These are phyloP conservation scores for Farysia itapuensis DNA, from an alignment of 1,284 basidiomycete species.

Conservation along the genomic window DNA sequence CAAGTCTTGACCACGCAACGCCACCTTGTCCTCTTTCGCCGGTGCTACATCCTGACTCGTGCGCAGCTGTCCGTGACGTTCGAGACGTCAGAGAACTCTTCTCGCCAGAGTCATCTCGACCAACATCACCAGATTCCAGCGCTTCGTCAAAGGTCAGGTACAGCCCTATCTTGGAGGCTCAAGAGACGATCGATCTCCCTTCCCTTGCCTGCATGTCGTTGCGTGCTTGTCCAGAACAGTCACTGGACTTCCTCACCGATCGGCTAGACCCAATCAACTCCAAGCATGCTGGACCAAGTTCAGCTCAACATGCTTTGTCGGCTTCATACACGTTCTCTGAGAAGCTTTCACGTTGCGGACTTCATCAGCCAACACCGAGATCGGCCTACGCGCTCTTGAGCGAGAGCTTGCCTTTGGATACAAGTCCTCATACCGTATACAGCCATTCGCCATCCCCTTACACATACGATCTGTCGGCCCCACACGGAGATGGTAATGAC, in stretches of 20 bases:
- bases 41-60: too few relatives aligned
- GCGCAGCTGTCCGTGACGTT: constrained; percentile 7
- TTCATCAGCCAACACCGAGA: too few relatives aligned
- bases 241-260: neutral
- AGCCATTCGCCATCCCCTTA: too few relatives aligned
- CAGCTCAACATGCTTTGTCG: too few relatives aligned
- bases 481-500: too few relatives aligned
- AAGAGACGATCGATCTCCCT: neutral
- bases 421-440: too few relatives aligned
- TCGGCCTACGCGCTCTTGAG: too few relatives aligned
- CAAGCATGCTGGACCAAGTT: too few relatives aligned
- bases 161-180: neutral
- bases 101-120: constrained; percentile 20
- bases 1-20: neutral
- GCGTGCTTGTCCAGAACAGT: neutral
- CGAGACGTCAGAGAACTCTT: constrained; percentile 9
- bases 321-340: too few relatives aligned
- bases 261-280: neutral
- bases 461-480: too few relatives aligned
- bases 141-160: constrained; percentile 21
- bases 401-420: too few relatives aligned
- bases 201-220: neutral
- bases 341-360: too few relatives aligned
- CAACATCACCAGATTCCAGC: constrained; percentile 26
- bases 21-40: constrained; percentile 13